Conservation (phyloP, 805 yeast genomes). For the Candida namnaoensis region DNA sequence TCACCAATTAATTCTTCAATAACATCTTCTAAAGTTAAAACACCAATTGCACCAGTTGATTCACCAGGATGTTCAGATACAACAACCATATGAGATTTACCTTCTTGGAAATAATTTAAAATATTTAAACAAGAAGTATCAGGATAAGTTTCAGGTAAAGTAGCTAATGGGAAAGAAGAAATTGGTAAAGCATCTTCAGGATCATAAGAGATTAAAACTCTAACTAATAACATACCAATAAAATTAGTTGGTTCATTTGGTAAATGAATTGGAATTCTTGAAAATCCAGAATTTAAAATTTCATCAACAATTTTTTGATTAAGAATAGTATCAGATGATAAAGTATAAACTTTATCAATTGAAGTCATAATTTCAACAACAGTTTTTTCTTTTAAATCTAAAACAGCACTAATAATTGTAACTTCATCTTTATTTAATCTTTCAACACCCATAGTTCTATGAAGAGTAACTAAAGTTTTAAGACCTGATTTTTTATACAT, state of each 20-base stretch:
- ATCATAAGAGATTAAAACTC: constrained; percentile 89
- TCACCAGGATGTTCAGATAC: constrained; percentile 83
- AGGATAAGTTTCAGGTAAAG: constrained; percentile 88
- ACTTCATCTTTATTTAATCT: constrained; percentile 91
- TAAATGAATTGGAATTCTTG: constrained; percentile 87
- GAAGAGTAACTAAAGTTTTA: constrained; percentile 88
- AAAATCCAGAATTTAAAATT: constrained; percentile 89
- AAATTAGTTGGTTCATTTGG: constrained; percentile 87
- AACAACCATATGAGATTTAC: constrained; percentile 94
- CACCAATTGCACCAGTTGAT: constrained; percentile 80
- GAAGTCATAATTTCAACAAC: constrained; percentile 92
- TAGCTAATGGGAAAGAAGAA: constrained; percentile 89
- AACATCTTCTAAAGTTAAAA: constrained; percentile 91
- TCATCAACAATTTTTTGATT: constrained; percentile 86
- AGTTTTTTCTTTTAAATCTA: constrained; percentile 87
- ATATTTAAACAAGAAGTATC: constrained; percentile 92
- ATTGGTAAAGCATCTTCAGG: constrained; percentile 95
- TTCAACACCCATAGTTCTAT: constrained; percentile 92
- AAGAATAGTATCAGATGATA: constrained; percentile 73
- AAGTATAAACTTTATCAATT: constrained; percentile 78
- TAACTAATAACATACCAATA: constrained; percentile 89
- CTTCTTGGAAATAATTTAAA: constrained; percentile 93
- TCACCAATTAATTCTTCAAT: constrained; percentile 97
- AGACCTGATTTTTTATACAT: constrained; percentile 87
- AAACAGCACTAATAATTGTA: constrained; percentile 87